Conservation (phyloP, 2,329 filamentous ascomycete species). For the Aspergillus fischeri region DNA sequence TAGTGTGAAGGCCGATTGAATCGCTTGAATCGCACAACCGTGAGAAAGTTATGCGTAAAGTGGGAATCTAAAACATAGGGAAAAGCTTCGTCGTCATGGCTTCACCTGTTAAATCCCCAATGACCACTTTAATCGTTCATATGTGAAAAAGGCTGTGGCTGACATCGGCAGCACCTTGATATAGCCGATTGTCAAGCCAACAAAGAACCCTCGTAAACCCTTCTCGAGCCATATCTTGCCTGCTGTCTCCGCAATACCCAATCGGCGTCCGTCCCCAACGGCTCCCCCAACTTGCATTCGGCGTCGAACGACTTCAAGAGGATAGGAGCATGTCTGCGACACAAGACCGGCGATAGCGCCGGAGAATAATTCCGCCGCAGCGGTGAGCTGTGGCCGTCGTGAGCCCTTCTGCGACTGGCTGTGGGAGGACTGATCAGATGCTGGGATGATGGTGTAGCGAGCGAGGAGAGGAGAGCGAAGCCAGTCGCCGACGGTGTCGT, state of each 20-base stretch:
- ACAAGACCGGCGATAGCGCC: slow-evolving; percentile 84
- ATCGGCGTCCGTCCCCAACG: slow-evolving; percentile 78
- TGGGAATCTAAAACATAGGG: background rate
- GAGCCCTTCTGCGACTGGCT: slow-evolving; percentile 42
- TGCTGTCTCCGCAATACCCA: slow-evolving; percentile 76
- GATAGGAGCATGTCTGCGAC: slow-evolving; percentile 89
- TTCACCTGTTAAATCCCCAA: slow-evolving; percentile 57
- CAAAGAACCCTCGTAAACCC: slow-evolving; percentile 79
- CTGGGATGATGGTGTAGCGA: slow-evolving; percentile 69
- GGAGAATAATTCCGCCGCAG: slow-evolving; percentile 79
- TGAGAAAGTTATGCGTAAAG: background rate
- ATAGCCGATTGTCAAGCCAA: slow-evolving; percentile 91
- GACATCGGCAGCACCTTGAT: slow-evolving; percentile 89
- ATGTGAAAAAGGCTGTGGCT: slow-evolving; percentile 67
- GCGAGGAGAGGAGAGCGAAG: slow-evolving; percentile 67
- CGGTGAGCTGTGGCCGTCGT: slow-evolving; percentile 67
- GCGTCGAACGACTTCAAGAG: slow-evolving; percentile 83
- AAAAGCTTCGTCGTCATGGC: background rate
- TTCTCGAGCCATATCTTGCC: slow-evolving; percentile 69
- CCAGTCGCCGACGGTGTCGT: slow-evolving; percentile 83
- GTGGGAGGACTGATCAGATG: slow-evolving; percentile 41
- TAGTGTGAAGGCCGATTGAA: background rate
- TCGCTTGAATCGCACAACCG: background rate
- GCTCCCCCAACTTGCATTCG: slow-evolving; percentile 96
- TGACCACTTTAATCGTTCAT: slow-evolving; percentile 60